Percentiles rank a stretch among this genome's conserved stretches.
These are phyloP conservation scores for cucumber (Cucumis sativus) DNA, from an alignment of 306 rosid species.

Conservation along the genomic window Cucumber_9930_V3 NC_026660.2:20285001-20285500, in stretches of 20 bases:
- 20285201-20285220: neutral
- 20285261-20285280: neutral
- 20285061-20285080: neutral
- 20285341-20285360: neutral
- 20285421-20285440: neutral
- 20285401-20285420: neutral
- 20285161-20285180: neutral
- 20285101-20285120: neutral
- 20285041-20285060: neutral
- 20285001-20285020: no score
- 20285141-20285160: neutral
- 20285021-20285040: no score
- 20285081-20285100: neutral
- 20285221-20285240: neutral
- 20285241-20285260: neutral
- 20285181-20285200: no score
- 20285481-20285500: neutral
- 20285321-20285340: conserved; percentile 8
- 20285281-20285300: neutral
- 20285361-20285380: neutral
- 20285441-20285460: neutral
- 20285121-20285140: neutral
- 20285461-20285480: neutral
- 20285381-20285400: no score
- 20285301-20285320: conserved; percentile 10